phyloP scores from a whole-genome alignment of 2,329 filamentous ascomycete species.

The Diaporthe australafricana region DNA sequence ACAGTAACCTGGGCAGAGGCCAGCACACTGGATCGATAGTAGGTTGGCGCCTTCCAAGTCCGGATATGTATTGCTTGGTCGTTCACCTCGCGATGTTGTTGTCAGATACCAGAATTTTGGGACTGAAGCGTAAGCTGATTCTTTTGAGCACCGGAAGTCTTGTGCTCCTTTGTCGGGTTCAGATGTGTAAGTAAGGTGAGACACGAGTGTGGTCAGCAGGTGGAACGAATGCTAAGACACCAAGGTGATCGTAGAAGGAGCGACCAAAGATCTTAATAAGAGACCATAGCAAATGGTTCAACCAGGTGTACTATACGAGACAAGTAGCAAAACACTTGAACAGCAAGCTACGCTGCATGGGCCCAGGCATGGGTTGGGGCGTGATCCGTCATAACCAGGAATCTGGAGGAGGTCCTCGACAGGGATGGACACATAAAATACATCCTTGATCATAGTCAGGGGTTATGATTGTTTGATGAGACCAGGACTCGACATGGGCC shows the following conservation, averaged over 20 bases:
- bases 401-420: conserved; percentile 2
- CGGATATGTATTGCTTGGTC: not conserved
- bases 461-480: conserved; percentile 10
- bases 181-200: conserved; percentile 3
- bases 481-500: not conserved
- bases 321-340: not conserved
- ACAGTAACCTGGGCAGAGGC: not conserved
- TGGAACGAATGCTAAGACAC: not conserved
- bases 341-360: conserved; percentile 4
- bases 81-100: not conserved
- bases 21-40: not conserved
- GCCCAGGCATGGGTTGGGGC: not conserved
- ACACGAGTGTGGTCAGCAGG: not conserved
- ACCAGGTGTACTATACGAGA: not conserved
- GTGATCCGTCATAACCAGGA: conserved; percentile 2
- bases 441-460: conserved; percentile 31
- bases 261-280: not conserved
- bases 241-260: not conserved
- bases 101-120: not conserved
- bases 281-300: not conserved
- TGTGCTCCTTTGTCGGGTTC: not conserved
- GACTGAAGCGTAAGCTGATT: not conserved
- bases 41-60: not conserved
- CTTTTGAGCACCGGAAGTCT: not conserved
- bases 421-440: conserved; percentile 15